phyloP scores from a whole-genome alignment of 2,329 filamentous ascomycete species.

The Biscogniauxia mediterranea region DNA sequence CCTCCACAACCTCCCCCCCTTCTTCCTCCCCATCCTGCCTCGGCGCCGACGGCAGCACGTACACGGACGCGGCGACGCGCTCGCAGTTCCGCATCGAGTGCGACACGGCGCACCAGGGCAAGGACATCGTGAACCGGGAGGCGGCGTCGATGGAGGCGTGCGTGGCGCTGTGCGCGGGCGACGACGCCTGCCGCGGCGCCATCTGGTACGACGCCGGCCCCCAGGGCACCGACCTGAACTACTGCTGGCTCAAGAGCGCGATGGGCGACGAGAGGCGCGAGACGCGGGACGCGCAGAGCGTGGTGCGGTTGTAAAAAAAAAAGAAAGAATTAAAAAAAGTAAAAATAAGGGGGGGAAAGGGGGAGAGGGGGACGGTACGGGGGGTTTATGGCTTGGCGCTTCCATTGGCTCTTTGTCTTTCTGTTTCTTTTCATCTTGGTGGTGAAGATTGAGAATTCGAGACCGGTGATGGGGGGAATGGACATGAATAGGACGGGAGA shows the following conservation, averaged over 20 bases:
- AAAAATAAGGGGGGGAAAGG: too few species aligned
- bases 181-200: slow-evolving; percentile 20
- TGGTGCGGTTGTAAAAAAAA: slow-evolving; percentile 16
- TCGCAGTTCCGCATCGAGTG: slow-evolving; percentile 22
- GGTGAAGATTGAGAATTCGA: too few species aligned
- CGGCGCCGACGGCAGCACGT: slow-evolving; percentile 22
- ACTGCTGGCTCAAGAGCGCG: slow-evolving; percentile 28
- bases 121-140: slow-evolving; percentile 23
- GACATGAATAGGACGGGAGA: too few species aligned
- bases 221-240: slow-evolving; percentile 30
- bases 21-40: slow-evolving; percentile 13
- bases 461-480: too few species aligned
- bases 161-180: slow-evolving; percentile 21
- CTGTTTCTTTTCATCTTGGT: too few species aligned
- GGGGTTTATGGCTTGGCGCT: too few species aligned
- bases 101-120: slow-evolving; percentile 21
- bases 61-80: slow-evolving; percentile 20
- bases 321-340: too few species aligned
- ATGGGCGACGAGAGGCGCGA: slow-evolving; percentile 18
- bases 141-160: slow-evolving; percentile 26
- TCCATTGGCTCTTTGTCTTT: neutral
- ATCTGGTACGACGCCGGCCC: slow-evolving; percentile 28
- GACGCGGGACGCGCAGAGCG: slow-evolving; percentile 25
- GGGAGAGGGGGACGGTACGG: too few species aligned
- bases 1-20: neutral